A percentile compares a stretch with the other conserved stretches of the same genome.
Evolutionary conservation across 805 yeast species (phyloP).

Genomic region (Pichia ethanolica): DNA sequence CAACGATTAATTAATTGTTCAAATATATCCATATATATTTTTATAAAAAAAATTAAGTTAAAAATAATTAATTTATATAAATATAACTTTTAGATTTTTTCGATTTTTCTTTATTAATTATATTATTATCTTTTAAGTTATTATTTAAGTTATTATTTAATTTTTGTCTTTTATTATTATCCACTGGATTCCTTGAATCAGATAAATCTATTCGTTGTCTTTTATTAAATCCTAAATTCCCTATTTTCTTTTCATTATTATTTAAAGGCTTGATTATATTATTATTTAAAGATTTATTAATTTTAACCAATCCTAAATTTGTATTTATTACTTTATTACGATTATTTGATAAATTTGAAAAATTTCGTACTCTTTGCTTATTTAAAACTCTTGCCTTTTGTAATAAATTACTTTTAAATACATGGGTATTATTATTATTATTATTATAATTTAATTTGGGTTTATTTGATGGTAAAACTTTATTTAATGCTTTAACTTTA

Average conservation of each 20-base stretch:
- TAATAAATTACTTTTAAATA: conserved; percentile 23
- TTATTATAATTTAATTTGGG: neutral
- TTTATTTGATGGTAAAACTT: conserved; percentile 18
- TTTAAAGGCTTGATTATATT: neutral
- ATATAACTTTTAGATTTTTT: conserved; percentile 1
- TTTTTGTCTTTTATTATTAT: neutral
- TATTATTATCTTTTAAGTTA: no score
- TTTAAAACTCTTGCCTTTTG: conserved; percentile 28
- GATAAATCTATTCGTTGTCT: neutral
- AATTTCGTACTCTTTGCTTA: conserved; percentile 11
- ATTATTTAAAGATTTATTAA: neutral
- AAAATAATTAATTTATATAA: neutral
- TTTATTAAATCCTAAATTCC: no score
- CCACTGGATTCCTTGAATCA: neutral
- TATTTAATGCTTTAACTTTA: conserved; percentile 30
- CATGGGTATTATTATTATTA: neutral
- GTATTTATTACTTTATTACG: neutral
- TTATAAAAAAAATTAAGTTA: neutral
- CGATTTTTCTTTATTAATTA: neutral
- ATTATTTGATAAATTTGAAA: neutral
- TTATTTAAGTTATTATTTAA: neutral
- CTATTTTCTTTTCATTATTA: no score
- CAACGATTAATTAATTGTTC: neutral
- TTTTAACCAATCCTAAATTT: neutral
- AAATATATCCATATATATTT: neutral